Conservation (phyloP, 2,329 filamentous ascomycete species). For the Calcarisporium arbuscula region DNA sequence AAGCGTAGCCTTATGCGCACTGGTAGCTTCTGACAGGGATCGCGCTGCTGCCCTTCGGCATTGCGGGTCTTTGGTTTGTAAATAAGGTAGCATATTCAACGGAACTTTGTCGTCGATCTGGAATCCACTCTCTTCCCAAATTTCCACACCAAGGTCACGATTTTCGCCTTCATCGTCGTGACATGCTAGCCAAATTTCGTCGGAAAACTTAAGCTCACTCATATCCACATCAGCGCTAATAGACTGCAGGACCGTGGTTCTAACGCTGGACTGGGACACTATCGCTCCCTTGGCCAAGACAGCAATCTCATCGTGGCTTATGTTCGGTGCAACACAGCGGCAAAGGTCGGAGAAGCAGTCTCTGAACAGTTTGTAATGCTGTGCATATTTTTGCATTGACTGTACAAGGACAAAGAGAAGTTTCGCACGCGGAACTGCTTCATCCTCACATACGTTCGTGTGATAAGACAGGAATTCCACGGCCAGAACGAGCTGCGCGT, state of each 20-base stretch:
- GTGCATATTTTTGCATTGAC: slow-evolving; percentile 82
- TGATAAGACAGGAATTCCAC: slow-evolving; percentile 88
- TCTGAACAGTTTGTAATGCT: slow-evolving; percentile 92
- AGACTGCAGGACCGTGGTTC: slow-evolving; percentile 78
- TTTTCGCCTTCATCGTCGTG: slow-evolving; percentile 92
- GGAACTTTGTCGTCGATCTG: slow-evolving; percentile 60
- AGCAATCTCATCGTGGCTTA: slow-evolving; percentile 63
- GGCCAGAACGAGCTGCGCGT: slow-evolving; percentile 84
- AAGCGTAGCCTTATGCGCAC: slow-evolving; percentile 53
- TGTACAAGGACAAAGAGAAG: slow-evolving; percentile 66
- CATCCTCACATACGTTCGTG: slow-evolving; percentile 69
- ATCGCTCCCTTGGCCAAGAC: slow-evolving; percentile 74
- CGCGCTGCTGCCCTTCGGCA: slow-evolving; percentile 78
- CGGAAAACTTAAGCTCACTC: slow-evolving; percentile 76
- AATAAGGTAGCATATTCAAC: slow-evolving; percentile 65
- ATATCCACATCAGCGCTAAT: slow-evolving; percentile 90
- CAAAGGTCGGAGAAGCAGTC: slow-evolving; percentile 86
- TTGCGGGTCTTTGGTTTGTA: slow-evolving; percentile 73
- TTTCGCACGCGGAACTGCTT: slow-evolving; percentile 67
- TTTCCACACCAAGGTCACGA: slow-evolving; percentile 70
- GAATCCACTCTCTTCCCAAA: slow-evolving; percentile 93
- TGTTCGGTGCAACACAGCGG: slow-evolving; percentile 77
- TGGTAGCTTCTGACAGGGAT: slow-evolving; percentile 69
- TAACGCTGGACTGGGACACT: slow-evolving; percentile 71
- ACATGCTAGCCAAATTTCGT: slow-evolving; percentile 88